A percentile compares a stretch with the other conserved stretches of the same genome.
These are phyloP conservation scores for Metschnikowia kunwiensis DNA, from an alignment of 805 yeast species.

Conservation along the genomic window DNA sequence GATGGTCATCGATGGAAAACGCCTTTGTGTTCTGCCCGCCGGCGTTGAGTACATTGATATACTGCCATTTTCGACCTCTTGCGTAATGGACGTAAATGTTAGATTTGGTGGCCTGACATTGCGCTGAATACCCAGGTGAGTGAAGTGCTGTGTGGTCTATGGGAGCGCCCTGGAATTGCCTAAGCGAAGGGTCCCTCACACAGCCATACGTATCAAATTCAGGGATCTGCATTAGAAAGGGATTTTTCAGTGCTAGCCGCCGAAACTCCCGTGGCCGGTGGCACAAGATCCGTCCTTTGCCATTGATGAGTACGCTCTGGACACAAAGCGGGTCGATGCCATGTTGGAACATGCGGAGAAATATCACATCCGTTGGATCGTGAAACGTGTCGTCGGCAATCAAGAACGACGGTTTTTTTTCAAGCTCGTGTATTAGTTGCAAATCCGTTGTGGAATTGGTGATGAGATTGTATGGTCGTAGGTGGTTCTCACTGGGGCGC, in stretches of 20 bases:
- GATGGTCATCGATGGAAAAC: conserved; percentile 33
- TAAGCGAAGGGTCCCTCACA: conserved; percentile 16
- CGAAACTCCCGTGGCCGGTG: conserved; percentile 15
- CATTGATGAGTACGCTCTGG: conserved; percentile 29
- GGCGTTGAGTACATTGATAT: conserved; percentile 29
- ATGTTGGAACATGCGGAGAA: conserved; percentile 30
- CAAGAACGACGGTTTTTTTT: conserved; percentile 23
- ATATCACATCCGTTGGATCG: conserved; percentile 30
- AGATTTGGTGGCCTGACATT: conserved; percentile 21
- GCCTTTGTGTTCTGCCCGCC: conserved; percentile 35
- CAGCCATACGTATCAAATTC: conserved; percentile 24
- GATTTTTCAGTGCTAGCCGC: conserved; percentile 17
- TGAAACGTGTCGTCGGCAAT: conserved; percentile 43
- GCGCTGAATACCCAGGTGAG: conserved; percentile 25
- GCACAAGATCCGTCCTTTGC: conserved; percentile 29
- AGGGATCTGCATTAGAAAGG: conserved; percentile 9
- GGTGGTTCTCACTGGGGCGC: conserved; percentile 30
- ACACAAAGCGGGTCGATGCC: conserved; percentile 36
- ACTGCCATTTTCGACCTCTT: conserved; percentile 22
- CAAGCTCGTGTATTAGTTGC: conserved; percentile 26
- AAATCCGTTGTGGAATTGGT: conserved; percentile 25
- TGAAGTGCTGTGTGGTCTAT: conserved; percentile 21
- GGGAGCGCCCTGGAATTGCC: conserved; percentile 12
- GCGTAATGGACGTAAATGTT: conserved; percentile 22
- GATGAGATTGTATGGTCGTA: conserved; percentile 32